phyloP scores from a whole-genome alignment of 2,329 filamentous ascomycete genomes.

The Aotearoamyces nothofagi region DNA sequence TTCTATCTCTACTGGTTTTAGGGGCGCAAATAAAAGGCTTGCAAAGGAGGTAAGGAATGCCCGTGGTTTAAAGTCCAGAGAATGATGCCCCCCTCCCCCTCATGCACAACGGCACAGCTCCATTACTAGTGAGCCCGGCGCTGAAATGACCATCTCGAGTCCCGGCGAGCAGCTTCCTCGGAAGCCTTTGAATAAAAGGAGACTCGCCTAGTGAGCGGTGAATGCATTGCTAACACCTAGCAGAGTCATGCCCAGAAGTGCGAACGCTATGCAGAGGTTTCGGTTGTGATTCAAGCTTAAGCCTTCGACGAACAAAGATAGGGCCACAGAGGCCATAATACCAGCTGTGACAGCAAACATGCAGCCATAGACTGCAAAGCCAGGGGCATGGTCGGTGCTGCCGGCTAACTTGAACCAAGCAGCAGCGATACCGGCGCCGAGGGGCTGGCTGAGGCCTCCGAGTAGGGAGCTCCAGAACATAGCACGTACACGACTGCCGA shows the following conservation, averaged over 20 bases:
- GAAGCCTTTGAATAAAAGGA: no score
- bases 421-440: conserved; percentile 72
- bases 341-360: conserved; percentile 85
- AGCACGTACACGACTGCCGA: conserved; percentile 64
- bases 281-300: conserved; percentile 69
- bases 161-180: no score
- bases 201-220: no score
- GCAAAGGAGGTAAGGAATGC: no score
- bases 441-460: conserved; percentile 74
- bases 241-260: conserved; percentile 75
- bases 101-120: no score
- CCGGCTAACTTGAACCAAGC: conserved; percentile 69
- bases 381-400: conserved; percentile 30
- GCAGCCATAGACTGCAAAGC: conserved; percentile 51
- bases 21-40: no score
- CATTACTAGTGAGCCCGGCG: no score
- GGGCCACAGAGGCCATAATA: conserved; percentile 86
- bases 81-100: no score
- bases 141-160: no score
- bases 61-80: no score
- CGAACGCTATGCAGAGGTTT: conserved; percentile 64
- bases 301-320: conserved; percentile 81
- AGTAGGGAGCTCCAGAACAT: conserved; percentile 75
- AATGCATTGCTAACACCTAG: conserved; percentile 75
- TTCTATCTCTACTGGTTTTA: no score